Base-by-base conservation (phyloP, 345 rosid species). In the Camelina laxa region DNA sequence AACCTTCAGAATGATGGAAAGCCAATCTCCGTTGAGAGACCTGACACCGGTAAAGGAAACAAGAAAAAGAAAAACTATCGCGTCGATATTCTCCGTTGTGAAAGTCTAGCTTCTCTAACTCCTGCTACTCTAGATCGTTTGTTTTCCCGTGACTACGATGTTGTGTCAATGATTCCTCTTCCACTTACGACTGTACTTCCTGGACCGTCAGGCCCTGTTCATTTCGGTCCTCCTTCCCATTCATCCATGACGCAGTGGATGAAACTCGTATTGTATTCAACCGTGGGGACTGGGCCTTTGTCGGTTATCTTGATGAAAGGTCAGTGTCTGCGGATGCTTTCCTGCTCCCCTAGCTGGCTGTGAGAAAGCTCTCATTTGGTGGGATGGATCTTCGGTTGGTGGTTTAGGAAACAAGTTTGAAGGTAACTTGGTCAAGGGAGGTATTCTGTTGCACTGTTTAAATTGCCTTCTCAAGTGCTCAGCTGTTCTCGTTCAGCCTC, bases 311-410 rank as follows among this genome's bases (percentile, higher is more conserved):
- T 95, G 74, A 95, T 95, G 99, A 95, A 95, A 86, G 99, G 97
- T 58, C 99, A 92, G 66, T 87, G 97, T 72, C 76, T 95, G 62
- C 89, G 97, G 63, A 70, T 95, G 83, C 97, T 95, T 95, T 86
- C 99, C 99, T 74, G 97, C 97, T 59, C 99, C 97, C 70, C 73
- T 95, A 79, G 89, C 96, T 85, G 93, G 97, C 65, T 95, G 97
- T 82, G 97, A 95, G 83, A 92, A 95, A 86, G 97, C 97, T 44
- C 85, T 92, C 41, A 74, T 95, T 77, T 95, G 99, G 99, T 89
- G 99, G 99, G 99, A 95, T 89, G 97, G 91, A 78, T 90, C 97
- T n/a, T 77, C 90, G 27, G 79, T 89, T 80, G 96, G 97, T 76
- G 97, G 99, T 35, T 76, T 95, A 80, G 99, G 97, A 67, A 89